Conservation (phyloP, 805 yeast species). For the Candida insectorum region DNA sequence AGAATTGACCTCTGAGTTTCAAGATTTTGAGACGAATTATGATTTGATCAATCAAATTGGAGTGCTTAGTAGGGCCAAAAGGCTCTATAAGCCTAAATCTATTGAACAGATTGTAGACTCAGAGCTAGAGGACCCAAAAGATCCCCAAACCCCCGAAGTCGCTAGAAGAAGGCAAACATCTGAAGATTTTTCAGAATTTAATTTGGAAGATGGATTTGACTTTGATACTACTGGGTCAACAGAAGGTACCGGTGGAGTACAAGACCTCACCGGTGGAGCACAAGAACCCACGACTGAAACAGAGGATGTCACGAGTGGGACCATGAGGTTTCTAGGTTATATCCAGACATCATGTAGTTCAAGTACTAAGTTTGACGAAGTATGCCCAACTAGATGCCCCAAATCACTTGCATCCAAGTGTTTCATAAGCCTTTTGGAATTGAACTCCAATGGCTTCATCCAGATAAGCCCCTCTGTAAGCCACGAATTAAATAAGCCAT, state of each 20-base stretch:
- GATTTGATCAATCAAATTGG: neutral
- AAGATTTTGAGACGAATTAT: neutral
- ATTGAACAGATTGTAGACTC: too few relatives aligned
- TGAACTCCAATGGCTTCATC: slow-evolving; percentile 24
- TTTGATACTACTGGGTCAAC: neutral
- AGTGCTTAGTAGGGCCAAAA: too few relatives aligned
- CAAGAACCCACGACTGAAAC: too few relatives aligned
- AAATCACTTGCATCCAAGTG: slow-evolving; percentile 25
- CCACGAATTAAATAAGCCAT: too few relatives aligned
- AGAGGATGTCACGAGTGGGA: too few relatives aligned
- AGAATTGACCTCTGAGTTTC: neutral
- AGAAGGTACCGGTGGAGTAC: too few relatives aligned
- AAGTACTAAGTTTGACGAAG: slow-evolving; percentile 2
- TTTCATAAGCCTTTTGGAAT: slow-evolving; percentile 22
- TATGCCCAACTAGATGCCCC: slow-evolving; percentile 10
- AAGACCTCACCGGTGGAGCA: too few relatives aligned
- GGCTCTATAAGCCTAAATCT: too few relatives aligned
- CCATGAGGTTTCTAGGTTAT: neutral
- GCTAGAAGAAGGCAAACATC: slow-evolving; percentile 1
- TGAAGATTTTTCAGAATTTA: slow-evolving; percentile 3
- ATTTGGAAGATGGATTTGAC: neutral
- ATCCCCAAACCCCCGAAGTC: slow-evolving; percentile 1
- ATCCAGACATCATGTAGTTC: neutral
- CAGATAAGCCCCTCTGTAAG: too few relatives aligned
- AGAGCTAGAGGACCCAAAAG: too few relatives aligned